Base-by-base conservation (phyloP, 2,329 filamentous ascomycete species). In the Aspergillus persii region DNA sequence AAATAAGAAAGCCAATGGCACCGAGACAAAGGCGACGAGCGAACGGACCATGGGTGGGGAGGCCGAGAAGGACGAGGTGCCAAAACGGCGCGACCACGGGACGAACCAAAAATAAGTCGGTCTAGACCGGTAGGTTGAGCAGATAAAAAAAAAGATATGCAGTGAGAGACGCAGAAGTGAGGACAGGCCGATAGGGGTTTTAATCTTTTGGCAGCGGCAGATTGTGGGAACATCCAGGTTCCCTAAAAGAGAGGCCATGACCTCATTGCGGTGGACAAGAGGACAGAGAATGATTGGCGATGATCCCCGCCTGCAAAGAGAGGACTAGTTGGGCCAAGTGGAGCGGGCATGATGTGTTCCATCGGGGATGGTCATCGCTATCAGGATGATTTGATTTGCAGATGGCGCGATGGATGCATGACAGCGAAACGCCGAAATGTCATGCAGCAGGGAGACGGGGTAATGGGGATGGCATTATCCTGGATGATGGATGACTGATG, bases 21-120 rank as follows among this genome's bases (percentile, higher is more conserved):
- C 53, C 18, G 54, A 47, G 31, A 49, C 33, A 56, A 59, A 29
- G 44, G 44, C 50, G 26, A 53, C 36, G 33, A 54, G 53, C 47
- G 26, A 33, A 46, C 56, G 54, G 26, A 54, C 29, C 53, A 50
- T 56, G 57, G 54, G 57, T 54, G 53, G 57, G 47, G 53, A 39
- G 36, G 36, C 36, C 36, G 36, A 12, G 36, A n/a, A n/a, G 36
- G 36, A 41, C 12, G 36, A 41, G 36, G 54, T 44, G 49, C 26
- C 26, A 29, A 36, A 50, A 53, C 41, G 52, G 56, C 48, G 33
- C 39, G 57, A 26, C 48, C 36, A 46, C 26, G 29, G 60, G 39
- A 41, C 48, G 49, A 60, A 57, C 60, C 60, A 62, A 60, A 61
- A 62, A 60, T 60, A 57, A 61, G 54, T 62, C 31, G 49, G 60